Percentiles rank a stretch among this genome's conserved stretches.
These are phyloP conservation scores for Vitis hybrid DNA, from an alignment of 177 flowering plant genomes.

Conservation along the genomic window DNA sequence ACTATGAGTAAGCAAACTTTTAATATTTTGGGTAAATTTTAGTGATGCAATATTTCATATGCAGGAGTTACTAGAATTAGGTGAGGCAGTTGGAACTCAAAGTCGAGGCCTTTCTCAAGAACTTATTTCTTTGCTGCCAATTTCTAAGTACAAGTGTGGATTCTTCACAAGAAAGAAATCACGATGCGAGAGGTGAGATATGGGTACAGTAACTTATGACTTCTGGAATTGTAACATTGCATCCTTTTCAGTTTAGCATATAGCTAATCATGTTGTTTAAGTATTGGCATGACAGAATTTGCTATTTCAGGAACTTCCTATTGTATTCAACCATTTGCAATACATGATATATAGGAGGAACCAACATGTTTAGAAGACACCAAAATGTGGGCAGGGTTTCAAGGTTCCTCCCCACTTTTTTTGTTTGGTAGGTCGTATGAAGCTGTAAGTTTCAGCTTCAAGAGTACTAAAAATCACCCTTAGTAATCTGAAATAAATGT, in stretches of 20 bases:
- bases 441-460: too few species aligned
- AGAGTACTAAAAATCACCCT: too few species aligned
- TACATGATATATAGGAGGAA: too few species aligned
- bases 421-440: too few species aligned
- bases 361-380: too few species aligned
- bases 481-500: too few species aligned
- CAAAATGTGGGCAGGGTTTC: too few species aligned
- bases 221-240: not conserved
- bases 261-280: not conserved
- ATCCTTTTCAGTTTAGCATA: not conserved
- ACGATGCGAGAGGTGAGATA: slow-evolving; percentile 61
- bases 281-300: not conserved
- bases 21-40: slow-evolving; percentile 1
- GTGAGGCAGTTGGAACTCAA: slow-evolving; percentile 89
- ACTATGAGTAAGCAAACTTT: not conserved
- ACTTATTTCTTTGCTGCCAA: slow-evolving; percentile 65
- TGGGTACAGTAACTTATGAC: not conserved
- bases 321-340: too few species aligned
- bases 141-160: slow-evolving; percentile 70
- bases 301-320: too few species aligned
- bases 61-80: slow-evolving; percentile 87
- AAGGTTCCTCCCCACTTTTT: too few species aligned
- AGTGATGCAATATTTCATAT: slow-evolving; percentile 9
- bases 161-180: slow-evolving; percentile 69
- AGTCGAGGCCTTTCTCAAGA: slow-evolving; percentile 84